Conservation (phyloP, 345 rosid genomes). For the Eucalyptus pumila region DNA sequence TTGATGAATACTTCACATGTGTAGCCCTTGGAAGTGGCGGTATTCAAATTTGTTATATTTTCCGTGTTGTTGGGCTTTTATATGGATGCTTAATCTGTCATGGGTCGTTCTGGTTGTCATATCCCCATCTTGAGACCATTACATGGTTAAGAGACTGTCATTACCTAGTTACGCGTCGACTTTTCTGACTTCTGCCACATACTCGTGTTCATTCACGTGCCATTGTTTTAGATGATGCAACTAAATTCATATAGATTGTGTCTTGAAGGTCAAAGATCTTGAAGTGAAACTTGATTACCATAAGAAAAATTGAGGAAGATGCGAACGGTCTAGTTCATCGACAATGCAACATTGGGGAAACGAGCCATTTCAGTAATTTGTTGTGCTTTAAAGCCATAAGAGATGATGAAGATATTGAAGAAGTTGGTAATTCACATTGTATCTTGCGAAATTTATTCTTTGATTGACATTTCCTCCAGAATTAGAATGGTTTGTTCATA, state of each 20-base stretch:
- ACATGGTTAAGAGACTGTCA: not conserved
- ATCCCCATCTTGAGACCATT: not conserved
- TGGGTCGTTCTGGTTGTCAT: not conserved
- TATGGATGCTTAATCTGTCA: not conserved
- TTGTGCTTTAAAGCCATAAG: conserved; percentile 40
- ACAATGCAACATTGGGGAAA: conserved; percentile 72
- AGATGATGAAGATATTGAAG: conserved; percentile 28
- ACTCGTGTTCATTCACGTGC: not conserved
- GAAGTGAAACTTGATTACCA: conserved; percentile 87
- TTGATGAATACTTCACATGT: not conserved
- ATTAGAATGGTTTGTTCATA: not conserved
- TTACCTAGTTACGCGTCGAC: not conserved
- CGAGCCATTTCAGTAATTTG: conserved; percentile 59
- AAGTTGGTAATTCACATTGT: not conserved
- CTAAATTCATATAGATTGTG: not conserved
- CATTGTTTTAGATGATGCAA: not conserved
- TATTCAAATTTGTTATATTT: not conserved
- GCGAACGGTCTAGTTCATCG: conserved; percentile 57
- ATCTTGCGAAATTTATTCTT: not conserved
- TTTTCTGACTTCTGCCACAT: not conserved
- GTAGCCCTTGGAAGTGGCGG: not conserved
- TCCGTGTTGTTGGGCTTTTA: not conserved
- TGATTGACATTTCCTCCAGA: not conserved
- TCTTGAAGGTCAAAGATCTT: conserved; percentile 77
- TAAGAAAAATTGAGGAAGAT: conserved; percentile 63